Conservation (phyloP, 257 asterid genomes). For the Solanum tacnaense region DNA sequence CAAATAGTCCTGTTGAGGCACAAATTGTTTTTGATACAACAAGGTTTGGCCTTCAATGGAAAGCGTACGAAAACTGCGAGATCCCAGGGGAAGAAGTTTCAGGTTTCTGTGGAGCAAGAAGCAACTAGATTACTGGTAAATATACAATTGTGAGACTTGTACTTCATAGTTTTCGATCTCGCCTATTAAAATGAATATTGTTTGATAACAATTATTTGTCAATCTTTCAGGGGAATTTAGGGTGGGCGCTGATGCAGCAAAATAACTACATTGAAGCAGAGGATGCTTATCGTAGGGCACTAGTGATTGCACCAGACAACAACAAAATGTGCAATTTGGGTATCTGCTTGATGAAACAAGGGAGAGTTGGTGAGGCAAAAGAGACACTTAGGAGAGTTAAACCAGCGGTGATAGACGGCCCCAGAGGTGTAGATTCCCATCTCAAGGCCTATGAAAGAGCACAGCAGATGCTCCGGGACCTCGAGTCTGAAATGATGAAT, state of each 20-base stretch:
- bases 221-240: slow-evolving; percentile 69
- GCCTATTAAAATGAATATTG: neutral
- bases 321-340: slow-evolving; percentile 97
- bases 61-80: slow-evolving; percentile 91
- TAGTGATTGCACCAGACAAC: slow-evolving; percentile 74
- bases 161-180: neutral
- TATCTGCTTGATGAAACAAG: slow-evolving; percentile 90
- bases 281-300: slow-evolving; percentile 76
- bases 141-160: neutral
- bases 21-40: slow-evolving; percentile 68
- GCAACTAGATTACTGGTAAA: slow-evolving; percentile 86
- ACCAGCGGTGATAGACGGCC: slow-evolving; percentile 83
- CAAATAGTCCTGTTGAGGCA: slow-evolving; percentile 59
- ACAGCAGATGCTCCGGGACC: slow-evolving; percentile 87
- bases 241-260: slow-evolving; percentile 99
- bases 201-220: neutral
- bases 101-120: slow-evolving; percentile 96
- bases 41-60: slow-evolving; percentile 95
- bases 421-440: slow-evolving; percentile 89
- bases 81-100: slow-evolving; percentile 95
- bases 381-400: slow-evolving; percentile 77
- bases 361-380: slow-evolving; percentile 76
- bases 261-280: slow-evolving; percentile 84
- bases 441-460: slow-evolving; percentile 97
- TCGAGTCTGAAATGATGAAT: slow-evolving; percentile 71